Evolutionary conservation across 306 rosid genomes (phyloP).

Genomic region (Pyrus communis): DNA sequence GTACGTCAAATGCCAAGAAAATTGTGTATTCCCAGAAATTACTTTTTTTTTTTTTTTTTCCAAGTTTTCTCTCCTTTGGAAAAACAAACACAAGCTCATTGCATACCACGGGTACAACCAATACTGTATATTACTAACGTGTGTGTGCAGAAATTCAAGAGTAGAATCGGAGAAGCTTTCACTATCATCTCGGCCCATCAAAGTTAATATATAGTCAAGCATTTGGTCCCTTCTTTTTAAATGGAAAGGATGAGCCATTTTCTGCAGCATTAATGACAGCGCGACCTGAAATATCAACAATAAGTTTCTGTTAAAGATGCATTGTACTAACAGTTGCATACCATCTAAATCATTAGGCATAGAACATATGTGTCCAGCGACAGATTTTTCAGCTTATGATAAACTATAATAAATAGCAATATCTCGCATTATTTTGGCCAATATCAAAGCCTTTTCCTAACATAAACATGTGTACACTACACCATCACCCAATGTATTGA

Average conservation of each 20-base stretch:
- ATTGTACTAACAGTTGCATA: not conserved
- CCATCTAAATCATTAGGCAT: not conserved
- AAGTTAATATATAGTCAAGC: constrained; percentile 81
- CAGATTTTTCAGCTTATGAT: not conserved
- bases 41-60: too few species aligned
- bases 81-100: not conserved
- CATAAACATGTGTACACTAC: not conserved
- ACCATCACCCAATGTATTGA: not conserved
- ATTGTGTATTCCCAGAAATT: not conserved
- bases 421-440: not conserved
- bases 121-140: constrained; percentile 42
- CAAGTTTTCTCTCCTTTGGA: not conserved
- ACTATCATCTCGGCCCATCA: constrained; percentile 85
- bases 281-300: constrained; percentile 49
- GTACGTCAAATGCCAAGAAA: too few species aligned
- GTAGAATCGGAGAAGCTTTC: constrained; percentile 71
- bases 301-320: not conserved
- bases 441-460: not conserved
- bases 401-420: too few species aligned
- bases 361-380: not conserved
- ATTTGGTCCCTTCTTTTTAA: constrained; percentile 82
- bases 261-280: constrained; percentile 97
- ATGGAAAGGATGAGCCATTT: constrained; percentile 82
- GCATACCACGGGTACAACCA: constrained; percentile 7
- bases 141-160: constrained; percentile 75